These are phyloP conservation scores for Osmanthus fragrans DNA, from an alignment of 257 asterid genomes.

Conservation along the genomic window DNA sequence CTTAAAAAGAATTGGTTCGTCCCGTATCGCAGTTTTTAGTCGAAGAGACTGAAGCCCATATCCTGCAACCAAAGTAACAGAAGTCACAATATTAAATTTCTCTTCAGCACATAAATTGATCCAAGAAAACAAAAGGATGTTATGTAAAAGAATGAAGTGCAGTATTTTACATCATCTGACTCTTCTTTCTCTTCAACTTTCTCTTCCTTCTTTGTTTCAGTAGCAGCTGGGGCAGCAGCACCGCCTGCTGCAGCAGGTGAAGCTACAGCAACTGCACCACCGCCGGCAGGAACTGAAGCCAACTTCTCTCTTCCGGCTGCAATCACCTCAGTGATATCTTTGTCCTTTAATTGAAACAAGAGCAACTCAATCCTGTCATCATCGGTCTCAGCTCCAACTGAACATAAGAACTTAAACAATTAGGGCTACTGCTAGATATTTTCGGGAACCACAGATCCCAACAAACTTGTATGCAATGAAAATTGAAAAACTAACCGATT, in stretches of 20 bases:
- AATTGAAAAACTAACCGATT: neutral
- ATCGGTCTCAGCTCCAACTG: constrained; percentile 51
- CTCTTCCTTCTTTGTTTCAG: constrained; percentile 47
- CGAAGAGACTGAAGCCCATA: constrained; percentile 52
- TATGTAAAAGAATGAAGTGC: neutral
- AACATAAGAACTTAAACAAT: neutral
- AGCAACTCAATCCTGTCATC: constrained; percentile 43
- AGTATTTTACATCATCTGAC: constrained; percentile 25
- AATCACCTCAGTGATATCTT: constrained; percentile 47
- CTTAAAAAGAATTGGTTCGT: neutral
- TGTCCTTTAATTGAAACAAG: constrained; percentile 38
- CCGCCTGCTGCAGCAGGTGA: constrained; percentile 37
- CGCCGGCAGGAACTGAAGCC: constrained; percentile 58
- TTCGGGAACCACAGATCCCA: neutral
- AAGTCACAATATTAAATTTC: neutral
- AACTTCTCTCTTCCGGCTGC: constrained; percentile 56
- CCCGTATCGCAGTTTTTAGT: constrained; percentile 13
- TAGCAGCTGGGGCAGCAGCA: constrained; percentile 39
- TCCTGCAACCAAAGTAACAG: constrained; percentile 31
- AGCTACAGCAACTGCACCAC: constrained; percentile 45
- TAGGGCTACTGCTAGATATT: neutral
- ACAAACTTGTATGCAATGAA: neutral
- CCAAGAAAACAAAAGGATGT: neutral
- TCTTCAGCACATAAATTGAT: neutral
- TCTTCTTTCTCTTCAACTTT: constrained; percentile 50